Percentiles rank a stretch among this genome's conserved stretches.
Conservation (phyloP, 108 stramenopile genomes). For the Skeletonema tropicum region DNA sequence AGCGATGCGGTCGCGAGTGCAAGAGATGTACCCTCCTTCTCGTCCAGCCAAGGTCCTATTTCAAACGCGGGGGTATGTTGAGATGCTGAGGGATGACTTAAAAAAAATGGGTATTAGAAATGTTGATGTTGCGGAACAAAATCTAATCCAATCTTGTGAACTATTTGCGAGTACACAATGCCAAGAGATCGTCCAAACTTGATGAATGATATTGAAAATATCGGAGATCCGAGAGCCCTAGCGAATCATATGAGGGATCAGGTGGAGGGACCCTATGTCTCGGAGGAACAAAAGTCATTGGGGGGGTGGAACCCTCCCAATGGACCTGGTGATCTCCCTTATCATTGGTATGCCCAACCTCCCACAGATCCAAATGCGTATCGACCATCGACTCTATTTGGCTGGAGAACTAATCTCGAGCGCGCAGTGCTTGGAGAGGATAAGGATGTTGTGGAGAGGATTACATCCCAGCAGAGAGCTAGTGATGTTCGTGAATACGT, state of each 20-base stretch:
- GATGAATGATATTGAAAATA: background rate
- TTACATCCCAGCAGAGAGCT: background rate
- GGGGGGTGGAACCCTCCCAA: background rate
- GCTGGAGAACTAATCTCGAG: background rate
- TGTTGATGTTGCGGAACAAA: background rate
- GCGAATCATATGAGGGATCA: background rate
- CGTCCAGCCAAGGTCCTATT: background rate
- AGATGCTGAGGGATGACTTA: background rate
- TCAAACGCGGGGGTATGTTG: background rate
- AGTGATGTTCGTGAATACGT: slow-evolving; percentile 11
- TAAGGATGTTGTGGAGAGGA: background rate
- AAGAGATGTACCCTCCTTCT: background rate
- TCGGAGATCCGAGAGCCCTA: background rate
- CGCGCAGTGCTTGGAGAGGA: background rate
- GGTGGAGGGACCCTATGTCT: background rate
- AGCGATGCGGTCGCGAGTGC: background rate
- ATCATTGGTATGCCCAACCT: background rate
- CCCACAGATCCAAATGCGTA: background rate
- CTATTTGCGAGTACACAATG: background rate
- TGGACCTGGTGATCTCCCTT: background rate
- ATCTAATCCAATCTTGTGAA: background rate
- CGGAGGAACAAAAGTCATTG: background rate
- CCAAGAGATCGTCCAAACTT: background rate
- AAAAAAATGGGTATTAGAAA: background rate
- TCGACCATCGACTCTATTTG: background rate